Evolutionary conservation across 2,329 filamentous ascomycete species (phyloP).

Genomic region (Cladosporium sphaerospermum): DNA sequence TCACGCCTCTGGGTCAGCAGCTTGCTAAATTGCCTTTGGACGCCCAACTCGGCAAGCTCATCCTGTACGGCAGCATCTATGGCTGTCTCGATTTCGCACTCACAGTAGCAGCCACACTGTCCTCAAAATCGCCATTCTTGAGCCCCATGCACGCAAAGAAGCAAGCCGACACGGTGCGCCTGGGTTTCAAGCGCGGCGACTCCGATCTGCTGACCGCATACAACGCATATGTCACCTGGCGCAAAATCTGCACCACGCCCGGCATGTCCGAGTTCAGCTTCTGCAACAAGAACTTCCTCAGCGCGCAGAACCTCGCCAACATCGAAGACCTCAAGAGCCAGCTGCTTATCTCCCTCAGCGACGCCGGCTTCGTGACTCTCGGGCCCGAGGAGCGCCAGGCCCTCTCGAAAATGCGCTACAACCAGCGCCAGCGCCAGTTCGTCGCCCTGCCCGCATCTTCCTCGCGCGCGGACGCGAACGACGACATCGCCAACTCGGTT

Average conservation of each 20-base stretch:
- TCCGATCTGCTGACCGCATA: slow-evolving; percentile 90
- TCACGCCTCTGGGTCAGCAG: slow-evolving; percentile 81
- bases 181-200: slow-evolving; percentile 74
- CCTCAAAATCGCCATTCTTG: slow-evolving; percentile 89
- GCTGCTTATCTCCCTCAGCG: slow-evolving; percentile 74
- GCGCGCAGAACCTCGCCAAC: slow-evolving; percentile 77
- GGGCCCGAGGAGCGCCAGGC: slow-evolving; percentile 64
- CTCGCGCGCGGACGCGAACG: slow-evolving; percentile 71
- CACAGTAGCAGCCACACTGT: slow-evolving; percentile 86
- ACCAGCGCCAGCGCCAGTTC: slow-evolving; percentile 62
- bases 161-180: slow-evolving; percentile 73
- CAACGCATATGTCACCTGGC: slow-evolving; percentile 90
- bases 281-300: slow-evolving; percentile 91
- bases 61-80: slow-evolving; percentile 79
- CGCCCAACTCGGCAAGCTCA: slow-evolving; percentile 89
- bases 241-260: slow-evolving; percentile 66
- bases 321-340: slow-evolving; percentile 96
- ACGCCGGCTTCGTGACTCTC: slow-evolving; percentile 74
- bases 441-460: slow-evolving; percentile 74
- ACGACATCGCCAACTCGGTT: slow-evolving; percentile 70
- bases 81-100: slow-evolving; percentile 86
- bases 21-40: slow-evolving; percentile 85
- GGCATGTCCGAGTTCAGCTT: slow-evolving; percentile 76
- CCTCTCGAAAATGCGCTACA: slow-evolving; percentile 63
- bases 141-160: slow-evolving; percentile 76